A percentile compares a stretch with the other conserved stretches of the same genome.
Evolutionary conservation across 2,329 filamentous ascomycete genomes (phyloP).

Genomic region (Orbilia oligospora): DNA sequence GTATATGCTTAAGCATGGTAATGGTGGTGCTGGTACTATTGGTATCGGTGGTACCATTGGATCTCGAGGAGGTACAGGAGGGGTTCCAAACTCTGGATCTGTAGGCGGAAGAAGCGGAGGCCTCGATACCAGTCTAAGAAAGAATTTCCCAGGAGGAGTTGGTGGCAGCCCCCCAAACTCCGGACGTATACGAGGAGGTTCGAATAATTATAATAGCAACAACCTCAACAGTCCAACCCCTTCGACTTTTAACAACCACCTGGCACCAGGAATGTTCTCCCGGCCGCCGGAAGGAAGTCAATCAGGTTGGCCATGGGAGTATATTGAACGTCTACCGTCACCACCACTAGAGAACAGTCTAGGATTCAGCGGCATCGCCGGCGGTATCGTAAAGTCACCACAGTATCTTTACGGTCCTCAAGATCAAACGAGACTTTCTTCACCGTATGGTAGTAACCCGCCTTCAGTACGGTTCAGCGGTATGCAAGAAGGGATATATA

Average conservation of each 20-base stretch:
- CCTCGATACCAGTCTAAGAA: constrained; percentile 27
- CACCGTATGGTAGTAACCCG: constrained; percentile 5
- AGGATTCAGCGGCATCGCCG: background rate
- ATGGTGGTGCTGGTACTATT: too few species aligned
- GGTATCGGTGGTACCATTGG: background rate
- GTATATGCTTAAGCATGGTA: too few species aligned
- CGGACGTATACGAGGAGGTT: background rate
- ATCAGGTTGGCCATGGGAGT: constrained; percentile 14
- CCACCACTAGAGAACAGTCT: background rate
- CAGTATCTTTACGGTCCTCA: background rate
- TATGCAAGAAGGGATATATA: constrained; percentile 27
- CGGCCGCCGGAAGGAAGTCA: background rate
- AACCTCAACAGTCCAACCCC: background rate
- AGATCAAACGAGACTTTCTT: constrained; percentile 16
- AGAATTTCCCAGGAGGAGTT: background rate
- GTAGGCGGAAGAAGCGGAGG: background rate
- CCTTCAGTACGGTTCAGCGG: constrained; percentile 8
- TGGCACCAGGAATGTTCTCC: constrained; percentile 27
- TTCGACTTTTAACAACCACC: constrained; percentile 1
- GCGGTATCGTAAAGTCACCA: background rate
- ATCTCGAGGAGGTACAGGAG: background rate
- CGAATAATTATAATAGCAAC: background rate
- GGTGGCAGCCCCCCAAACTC: background rate
- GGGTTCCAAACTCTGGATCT: background rate
- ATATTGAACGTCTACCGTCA: constrained; percentile 26